A percentile compares a stretch with the other conserved stretches of the same genome.
These are phyloP conservation scores for Gossypium raimondii DNA, from an alignment of 345 rosid genomes.

Conservation along the genomic window DNA sequence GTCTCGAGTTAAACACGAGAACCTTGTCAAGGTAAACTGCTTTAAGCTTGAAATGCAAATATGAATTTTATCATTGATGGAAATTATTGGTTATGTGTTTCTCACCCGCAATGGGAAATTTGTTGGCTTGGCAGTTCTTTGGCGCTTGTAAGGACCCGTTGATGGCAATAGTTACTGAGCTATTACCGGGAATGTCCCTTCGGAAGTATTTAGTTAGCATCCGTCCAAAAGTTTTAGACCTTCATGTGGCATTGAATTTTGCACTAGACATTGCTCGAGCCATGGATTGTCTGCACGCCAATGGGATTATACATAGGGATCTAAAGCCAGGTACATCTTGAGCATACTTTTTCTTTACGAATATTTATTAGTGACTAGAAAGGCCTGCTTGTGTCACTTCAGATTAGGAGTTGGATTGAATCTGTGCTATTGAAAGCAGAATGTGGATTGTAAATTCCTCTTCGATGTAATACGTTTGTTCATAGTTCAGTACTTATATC, in stretches of 20 bases:
- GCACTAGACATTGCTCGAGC: conserved; percentile 87
- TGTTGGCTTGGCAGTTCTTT: conserved; percentile 50
- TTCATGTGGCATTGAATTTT: conserved; percentile 54
- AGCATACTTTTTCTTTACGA: conserved; percentile 1
- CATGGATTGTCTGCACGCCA: conserved; percentile 90
- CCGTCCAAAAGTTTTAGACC: conserved; percentile 61
- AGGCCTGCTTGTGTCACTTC: not conserved
- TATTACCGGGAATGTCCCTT: conserved; percentile 92
- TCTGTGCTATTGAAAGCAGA: conserved; percentile 3
- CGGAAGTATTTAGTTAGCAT: conserved; percentile 64
- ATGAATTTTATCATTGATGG: not conserved
- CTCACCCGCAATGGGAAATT: not conserved
- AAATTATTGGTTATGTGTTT: not conserved
- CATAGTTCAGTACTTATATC: not conserved
- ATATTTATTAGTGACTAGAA: not conserved
- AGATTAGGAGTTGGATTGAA: not conserved
- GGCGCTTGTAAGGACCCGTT: conserved; percentile 90
- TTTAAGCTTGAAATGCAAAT: not conserved
- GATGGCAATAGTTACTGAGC: conserved; percentile 87
- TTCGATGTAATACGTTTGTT: not conserved
- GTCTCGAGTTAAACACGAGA: conserved; percentile 83
- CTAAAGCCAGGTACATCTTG: conserved; percentile 72
- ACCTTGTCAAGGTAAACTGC: conserved; percentile 67
- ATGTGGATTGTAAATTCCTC: not conserved
- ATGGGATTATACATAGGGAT: conserved; percentile 95